Percentiles rank a stretch among this genome's conserved stretches.
These are phyloP conservation scores for Phialocephala subalpina DNA, from an alignment of 2,329 filamentous ascomycete genomes.

Conservation along the genomic window DNA sequence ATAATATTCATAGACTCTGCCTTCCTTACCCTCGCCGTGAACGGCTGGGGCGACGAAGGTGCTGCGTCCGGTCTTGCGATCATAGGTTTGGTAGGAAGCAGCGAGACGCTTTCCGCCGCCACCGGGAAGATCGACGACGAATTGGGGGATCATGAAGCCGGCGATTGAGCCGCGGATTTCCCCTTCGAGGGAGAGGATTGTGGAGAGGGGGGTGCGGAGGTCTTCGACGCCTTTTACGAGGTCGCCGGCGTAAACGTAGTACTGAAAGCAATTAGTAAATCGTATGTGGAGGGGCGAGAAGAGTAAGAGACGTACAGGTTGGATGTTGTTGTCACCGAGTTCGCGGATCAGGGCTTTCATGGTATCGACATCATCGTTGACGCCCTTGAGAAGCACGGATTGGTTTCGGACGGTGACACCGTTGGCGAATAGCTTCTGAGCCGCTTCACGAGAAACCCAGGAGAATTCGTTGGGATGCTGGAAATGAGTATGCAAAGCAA, in stretches of 20 bases:
- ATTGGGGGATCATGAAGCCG: slow-evolving; percentile 68
- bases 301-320: slow-evolving; percentile 54
- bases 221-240: slow-evolving; percentile 69
- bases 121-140: slow-evolving; percentile 69
- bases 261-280: slow-evolving; percentile 47
- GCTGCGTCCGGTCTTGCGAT: slow-evolving; percentile 60
- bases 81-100: slow-evolving; percentile 60
- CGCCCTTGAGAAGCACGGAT: slow-evolving; percentile 63
- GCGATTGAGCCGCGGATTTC: slow-evolving; percentile 66
- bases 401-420: slow-evolving; percentile 67
- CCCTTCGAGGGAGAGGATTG: slow-evolving; percentile 64
- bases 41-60: slow-evolving; percentile 64
- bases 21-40: slow-evolving; percentile 52
- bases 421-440: slow-evolving; percentile 56
- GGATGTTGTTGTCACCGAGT: slow-evolving; percentile 63
- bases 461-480: slow-evolving; percentile 69
- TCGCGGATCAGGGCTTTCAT: slow-evolving; percentile 61
- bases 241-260: slow-evolving; percentile 73
- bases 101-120: slow-evolving; percentile 70
- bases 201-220: slow-evolving; percentile 66
- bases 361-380: slow-evolving; percentile 63
- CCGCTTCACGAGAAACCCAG: slow-evolving; percentile 63
- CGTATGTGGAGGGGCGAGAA: slow-evolving; percentile 1
- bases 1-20: slow-evolving; percentile 62
- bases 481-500: slow-evolving; percentile 72